Conservation (phyloP, 768 basidiomycete species). For the Dioszegia hungarica region DNA sequence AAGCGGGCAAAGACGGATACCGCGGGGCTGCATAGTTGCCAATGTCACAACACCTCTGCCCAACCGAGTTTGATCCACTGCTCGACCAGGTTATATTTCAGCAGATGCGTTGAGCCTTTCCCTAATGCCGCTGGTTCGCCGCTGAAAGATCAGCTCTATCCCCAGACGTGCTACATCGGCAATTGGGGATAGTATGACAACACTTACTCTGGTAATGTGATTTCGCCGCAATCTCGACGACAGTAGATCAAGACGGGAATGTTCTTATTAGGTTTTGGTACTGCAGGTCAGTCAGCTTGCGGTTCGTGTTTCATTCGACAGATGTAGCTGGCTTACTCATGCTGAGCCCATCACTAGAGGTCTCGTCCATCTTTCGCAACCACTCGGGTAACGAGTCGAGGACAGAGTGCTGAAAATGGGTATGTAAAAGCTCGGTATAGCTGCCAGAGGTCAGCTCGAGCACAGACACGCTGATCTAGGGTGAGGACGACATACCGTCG, state of each 20-base stretch:
- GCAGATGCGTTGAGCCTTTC: conserved; percentile 74
- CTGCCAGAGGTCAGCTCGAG: conserved; percentile 50
- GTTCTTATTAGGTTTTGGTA: conserved; percentile 69
- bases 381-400: conserved; percentile 74
- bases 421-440: conserved; percentile 69
- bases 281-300: conserved; percentile 51
- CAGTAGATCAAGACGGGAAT: conserved; percentile 79
- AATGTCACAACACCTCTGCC: conserved; percentile 42
- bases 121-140: conserved; percentile 68
- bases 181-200: neutral
- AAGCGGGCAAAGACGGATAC: too few relatives aligned
- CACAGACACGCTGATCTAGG: neutral
- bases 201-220: conserved; percentile 50
- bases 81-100: conserved; percentile 71
- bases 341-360: conserved; percentile 67
- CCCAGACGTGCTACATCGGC: too few relatives aligned
- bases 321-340: conserved; percentile 44
- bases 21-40: neutral
- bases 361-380: conserved; percentile 73
- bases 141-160: too few relatives aligned
- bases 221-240: conserved; percentile 58
- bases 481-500: conserved; percentile 55
- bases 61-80: conserved; percentile 45
- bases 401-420: conserved; percentile 73
- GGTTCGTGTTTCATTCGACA: neutral